A percentile compares a stretch with the other conserved stretches of the same genome.
These are phyloP conservation scores for Chytriomyces sp. DNA, from an alignment of 192 early-diverging fungal genomes.

Conservation along the genomic window DNA sequence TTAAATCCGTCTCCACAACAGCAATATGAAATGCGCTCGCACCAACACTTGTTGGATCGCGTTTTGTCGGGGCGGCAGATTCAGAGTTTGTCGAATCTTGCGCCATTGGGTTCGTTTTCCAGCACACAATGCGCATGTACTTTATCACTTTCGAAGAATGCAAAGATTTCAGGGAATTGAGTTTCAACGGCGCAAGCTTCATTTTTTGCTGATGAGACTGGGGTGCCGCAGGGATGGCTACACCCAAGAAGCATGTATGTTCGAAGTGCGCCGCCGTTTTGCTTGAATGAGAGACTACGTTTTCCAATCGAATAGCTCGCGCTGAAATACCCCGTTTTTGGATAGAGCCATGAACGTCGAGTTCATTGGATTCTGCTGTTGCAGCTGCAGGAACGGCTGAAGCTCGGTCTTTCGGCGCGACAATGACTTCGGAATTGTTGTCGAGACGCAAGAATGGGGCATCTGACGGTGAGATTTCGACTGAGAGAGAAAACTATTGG, in stretches of 20 bases:
- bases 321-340: slow-evolving; percentile 19
- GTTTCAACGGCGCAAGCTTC: neutral
- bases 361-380: neutral
- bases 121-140: slow-evolving; percentile 13
- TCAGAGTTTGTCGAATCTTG: neutral
- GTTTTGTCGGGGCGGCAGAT: neutral
- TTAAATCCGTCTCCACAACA: slow-evolving; percentile 13
- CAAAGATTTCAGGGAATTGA: neutral
- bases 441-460: slow-evolving; percentile 41
- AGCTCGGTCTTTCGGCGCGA: slow-evolving; percentile 48
- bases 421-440: slow-evolving; percentile 51
- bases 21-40: neutral
- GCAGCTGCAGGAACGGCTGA: neutral
- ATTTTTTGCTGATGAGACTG: neutral
- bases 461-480: slow-evolving; percentile 32
- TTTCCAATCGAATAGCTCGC: slow-evolving; percentile 21
- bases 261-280: neutral
- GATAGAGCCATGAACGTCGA: neutral
- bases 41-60: neutral
- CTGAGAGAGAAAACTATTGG: slow-evolving; percentile 23
- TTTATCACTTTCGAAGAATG: neutral
- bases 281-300: neutral
- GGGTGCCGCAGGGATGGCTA: neutral
- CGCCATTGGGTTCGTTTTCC: slow-evolving; percentile 4
- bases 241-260: slow-evolving; percentile 20